A percentile compares a stretch with the other conserved stretches of the same genome.
Conservation (phyloP, 2,329 filamentous ascomycete genomes). For the Xenoacremonium recifei region DNA sequence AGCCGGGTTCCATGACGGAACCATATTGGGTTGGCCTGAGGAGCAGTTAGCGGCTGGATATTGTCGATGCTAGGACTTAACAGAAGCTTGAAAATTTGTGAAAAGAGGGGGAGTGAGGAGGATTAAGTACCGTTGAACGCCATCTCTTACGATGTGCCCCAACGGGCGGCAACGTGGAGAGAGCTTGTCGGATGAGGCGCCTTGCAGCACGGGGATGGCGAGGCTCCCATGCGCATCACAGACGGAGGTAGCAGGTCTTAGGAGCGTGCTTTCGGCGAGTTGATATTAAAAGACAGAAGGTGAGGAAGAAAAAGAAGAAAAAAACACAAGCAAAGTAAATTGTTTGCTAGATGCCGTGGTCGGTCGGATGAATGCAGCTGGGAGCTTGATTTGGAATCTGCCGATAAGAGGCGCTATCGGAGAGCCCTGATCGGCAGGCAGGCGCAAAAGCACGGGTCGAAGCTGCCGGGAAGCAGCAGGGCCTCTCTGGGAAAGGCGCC, state of each 20-base stretch:
- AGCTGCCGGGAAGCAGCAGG: too few species aligned
- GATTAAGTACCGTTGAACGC: slow-evolving; percentile 29
- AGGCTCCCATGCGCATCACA: slow-evolving; percentile 21
- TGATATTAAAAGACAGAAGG: not conserved
- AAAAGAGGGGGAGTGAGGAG: slow-evolving; percentile 2
- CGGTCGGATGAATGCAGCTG: not conserved
- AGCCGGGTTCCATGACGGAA: slow-evolving; percentile 41
- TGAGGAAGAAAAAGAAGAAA: not conserved
- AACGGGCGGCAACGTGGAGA: slow-evolving; percentile 19
- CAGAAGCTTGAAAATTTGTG: not conserved
- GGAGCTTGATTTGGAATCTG: slow-evolving; percentile 10
- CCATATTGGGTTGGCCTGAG: too few species aligned
- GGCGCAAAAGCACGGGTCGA: slow-evolving; percentile 7
- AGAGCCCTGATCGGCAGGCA: slow-evolving; percentile 15
- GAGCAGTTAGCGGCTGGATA: too few species aligned
- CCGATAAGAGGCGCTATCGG: slow-evolving; percentile 29
- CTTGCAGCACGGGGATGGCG: slow-evolving; percentile 17
- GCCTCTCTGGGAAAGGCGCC: too few species aligned
- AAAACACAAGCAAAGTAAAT: too few species aligned
- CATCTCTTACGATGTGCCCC: slow-evolving; percentile 26
- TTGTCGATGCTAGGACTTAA: too few species aligned
- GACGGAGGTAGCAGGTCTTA: slow-evolving; percentile 9
- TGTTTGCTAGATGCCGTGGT: too few species aligned
- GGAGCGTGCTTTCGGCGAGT: slow-evolving; percentile 2
- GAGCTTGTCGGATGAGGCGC: slow-evolving; percentile 18